phyloP scores from a whole-genome alignment of 768 basidiomycete species.

The Coprinopsis strossmayeri region DNA sequence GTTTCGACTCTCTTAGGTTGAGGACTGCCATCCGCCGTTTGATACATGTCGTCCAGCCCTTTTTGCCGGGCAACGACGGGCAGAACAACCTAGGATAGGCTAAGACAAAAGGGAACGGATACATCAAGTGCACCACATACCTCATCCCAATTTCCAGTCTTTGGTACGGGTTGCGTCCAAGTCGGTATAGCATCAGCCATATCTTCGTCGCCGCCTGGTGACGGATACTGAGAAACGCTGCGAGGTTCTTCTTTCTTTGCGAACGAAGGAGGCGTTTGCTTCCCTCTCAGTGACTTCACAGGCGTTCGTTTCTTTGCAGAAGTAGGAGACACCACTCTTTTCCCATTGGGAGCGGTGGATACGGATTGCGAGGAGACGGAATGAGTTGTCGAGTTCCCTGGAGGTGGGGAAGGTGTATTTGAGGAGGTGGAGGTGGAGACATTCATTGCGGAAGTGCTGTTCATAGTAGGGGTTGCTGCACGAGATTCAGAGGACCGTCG shows the following conservation, averaged over 20 bases:
- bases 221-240: constrained; percentile 67
- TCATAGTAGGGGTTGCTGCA: constrained; percentile 35
- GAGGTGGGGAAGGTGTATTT: constrained; percentile 23
- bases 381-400: constrained; percentile 19
- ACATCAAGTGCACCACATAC: constrained; percentile 32
- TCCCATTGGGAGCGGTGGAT: constrained; percentile 20
- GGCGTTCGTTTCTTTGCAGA: constrained; percentile 13
- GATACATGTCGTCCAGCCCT: constrained; percentile 66
- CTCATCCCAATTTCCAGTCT: constrained; percentile 80
- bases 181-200: constrained; percentile 73
- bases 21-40: constrained; percentile 63
- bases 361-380: constrained; percentile 24
- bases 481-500: constrained; percentile 42
- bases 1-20: constrained; percentile 38
- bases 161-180: constrained; percentile 70
- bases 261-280: constrained; percentile 34
- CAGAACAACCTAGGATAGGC: constrained; percentile 56
- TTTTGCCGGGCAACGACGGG: constrained; percentile 83
- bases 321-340: constrained; percentile 26
- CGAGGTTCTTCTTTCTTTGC: constrained; percentile 32
- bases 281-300: constrained; percentile 13
- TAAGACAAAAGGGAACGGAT: constrained; percentile 7
- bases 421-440: constrained; percentile 18
- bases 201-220: constrained; percentile 41
- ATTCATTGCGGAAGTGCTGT: constrained; percentile 11